Evolutionary conservation across 768 basidiomycete species (phyloP).

Genomic region (Lactarius evosmus): DNA sequence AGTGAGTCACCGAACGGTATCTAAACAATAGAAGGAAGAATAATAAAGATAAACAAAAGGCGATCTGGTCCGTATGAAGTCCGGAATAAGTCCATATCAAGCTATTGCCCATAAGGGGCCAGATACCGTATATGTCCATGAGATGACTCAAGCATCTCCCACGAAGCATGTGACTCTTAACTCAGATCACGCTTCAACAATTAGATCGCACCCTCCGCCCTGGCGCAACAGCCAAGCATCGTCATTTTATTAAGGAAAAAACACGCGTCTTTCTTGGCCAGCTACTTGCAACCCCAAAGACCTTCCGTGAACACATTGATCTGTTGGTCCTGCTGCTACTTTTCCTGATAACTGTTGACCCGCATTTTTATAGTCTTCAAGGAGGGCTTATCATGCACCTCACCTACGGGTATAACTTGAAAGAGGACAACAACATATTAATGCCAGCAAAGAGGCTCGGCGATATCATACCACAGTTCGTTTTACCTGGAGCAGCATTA

Average conservation of each 20-base stretch:
- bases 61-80: too few relatives aligned
- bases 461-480: not conserved
- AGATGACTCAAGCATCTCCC: too few relatives aligned
- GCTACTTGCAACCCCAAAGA: not conserved
- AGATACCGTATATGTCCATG: too few relatives aligned
- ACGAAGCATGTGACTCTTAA: too few relatives aligned
- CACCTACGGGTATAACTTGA: slow-evolving; percentile 13
- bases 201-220: slow-evolving; percentile 11
- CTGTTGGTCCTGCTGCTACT: not conserved
- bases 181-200: too few relatives aligned
- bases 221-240: not conserved
- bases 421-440: not conserved
- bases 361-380: not conserved
- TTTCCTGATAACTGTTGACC: not conserved
- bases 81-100: too few relatives aligned
- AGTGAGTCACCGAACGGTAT: too few relatives aligned
- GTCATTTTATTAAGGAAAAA: slow-evolving; percentile 4
- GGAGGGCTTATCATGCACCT: slow-evolving; percentile 5
- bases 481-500: slow-evolving; percentile 5
- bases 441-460: not conserved
- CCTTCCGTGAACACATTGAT: not conserved
- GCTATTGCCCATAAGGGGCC: too few relatives aligned
- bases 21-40: too few relatives aligned
- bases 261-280: not conserved
- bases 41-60: too few relatives aligned